phyloP scores from a whole-genome alignment of 2,329 filamentous ascomycete species.

The Penicillium sclerotiorum region DNA sequence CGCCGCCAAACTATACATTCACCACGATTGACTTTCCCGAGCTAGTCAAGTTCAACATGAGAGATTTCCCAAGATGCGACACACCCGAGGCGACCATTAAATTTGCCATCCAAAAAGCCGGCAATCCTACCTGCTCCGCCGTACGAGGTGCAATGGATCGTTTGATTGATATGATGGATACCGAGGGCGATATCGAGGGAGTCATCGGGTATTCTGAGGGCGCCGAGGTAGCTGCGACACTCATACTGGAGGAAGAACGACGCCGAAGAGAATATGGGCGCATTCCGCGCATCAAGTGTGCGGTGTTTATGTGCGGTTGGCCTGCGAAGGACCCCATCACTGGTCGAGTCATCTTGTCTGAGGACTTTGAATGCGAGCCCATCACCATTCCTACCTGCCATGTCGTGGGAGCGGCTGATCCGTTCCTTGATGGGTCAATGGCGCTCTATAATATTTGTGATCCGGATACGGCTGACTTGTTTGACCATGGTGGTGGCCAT shows the following conservation, averaged over 20 bases:
- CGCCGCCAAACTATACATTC: constrained; percentile 25
- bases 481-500: constrained; percentile 50
- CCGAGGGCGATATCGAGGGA: constrained; percentile 25
- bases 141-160: constrained; percentile 16
- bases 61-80: constrained; percentile 21
- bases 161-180: constrained; percentile 20
- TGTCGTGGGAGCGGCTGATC: constrained; percentile 43
- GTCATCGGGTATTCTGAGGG: constrained; percentile 32
- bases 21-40: constrained; percentile 9
- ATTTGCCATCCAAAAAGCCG: constrained; percentile 13
- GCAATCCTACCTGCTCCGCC: constrained; percentile 16
- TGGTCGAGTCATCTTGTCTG: constrained; percentile 18
- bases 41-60: constrained; percentile 14
- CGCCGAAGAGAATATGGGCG: constrained; percentile 16
- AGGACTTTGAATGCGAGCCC: constrained; percentile 17
- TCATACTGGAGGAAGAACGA: constrained; percentile 25
- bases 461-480: constrained; percentile 44
- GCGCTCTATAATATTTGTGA: constrained; percentile 50
- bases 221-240: constrained; percentile 25
- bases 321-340: constrained; percentile 21
- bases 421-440: constrained; percentile 43
- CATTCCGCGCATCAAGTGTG: constrained; percentile 24
- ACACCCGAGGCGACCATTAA: constrained; percentile 23
- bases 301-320: constrained; percentile 26
- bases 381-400: constrained; percentile 30